These are phyloP conservation scores for Phytopythium helicoides DNA, from an alignment of 352 stramenopile species.

Conservation along the genomic window DNA sequence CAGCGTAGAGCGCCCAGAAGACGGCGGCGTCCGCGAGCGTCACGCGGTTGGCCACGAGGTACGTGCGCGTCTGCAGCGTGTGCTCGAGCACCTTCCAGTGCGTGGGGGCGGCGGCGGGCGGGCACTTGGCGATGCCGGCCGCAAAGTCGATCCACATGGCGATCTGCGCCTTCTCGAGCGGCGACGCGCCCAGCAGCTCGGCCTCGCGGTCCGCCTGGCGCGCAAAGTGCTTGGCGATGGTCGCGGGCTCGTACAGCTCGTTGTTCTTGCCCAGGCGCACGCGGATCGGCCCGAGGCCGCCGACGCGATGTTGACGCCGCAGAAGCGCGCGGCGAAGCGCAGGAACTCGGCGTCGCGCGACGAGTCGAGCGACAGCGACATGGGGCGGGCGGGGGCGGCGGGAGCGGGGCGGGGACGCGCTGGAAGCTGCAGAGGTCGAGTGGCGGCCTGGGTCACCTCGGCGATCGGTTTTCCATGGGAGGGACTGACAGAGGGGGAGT, in stretches of 20 bases:
- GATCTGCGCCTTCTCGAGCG: slow-evolving; percentile 71
- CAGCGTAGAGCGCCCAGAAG: slow-evolving; percentile 59
- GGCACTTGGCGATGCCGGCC: slow-evolving; percentile 39
- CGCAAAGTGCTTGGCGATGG: slow-evolving; percentile 77
- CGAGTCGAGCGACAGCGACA: slow-evolving; percentile 85
- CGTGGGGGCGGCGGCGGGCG: slow-evolving; percentile 23
- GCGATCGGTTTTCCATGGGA: no score
- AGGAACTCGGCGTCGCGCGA: slow-evolving; percentile 67
- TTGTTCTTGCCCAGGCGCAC: slow-evolving; percentile 69
- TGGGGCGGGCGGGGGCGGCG: slow-evolving; percentile 11
- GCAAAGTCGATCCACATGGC: slow-evolving; percentile 80
- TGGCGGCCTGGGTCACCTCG: no score
- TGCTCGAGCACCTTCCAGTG: slow-evolving; percentile 69
- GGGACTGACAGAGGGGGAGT: no score
- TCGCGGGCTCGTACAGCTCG: slow-evolving; percentile 68
- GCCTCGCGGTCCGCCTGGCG: slow-evolving; percentile 68
- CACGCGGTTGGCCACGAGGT: slow-evolving; percentile 60
- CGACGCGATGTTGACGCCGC: slow-evolving; percentile 69
- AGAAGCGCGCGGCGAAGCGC: slow-evolving; percentile 83
- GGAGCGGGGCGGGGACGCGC: neutral
- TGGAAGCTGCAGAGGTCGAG: neutral
- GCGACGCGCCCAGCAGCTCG: slow-evolving; percentile 53
- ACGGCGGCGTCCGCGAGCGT: slow-evolving; percentile 79
- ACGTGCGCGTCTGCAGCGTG: slow-evolving; percentile 56
- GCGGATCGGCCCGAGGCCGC: slow-evolving; percentile 66